These are phyloP conservation scores for Neonectria ditissima DNA, from an alignment of 2,329 filamentous ascomycete genomes.

Conservation along the genomic window DNA sequence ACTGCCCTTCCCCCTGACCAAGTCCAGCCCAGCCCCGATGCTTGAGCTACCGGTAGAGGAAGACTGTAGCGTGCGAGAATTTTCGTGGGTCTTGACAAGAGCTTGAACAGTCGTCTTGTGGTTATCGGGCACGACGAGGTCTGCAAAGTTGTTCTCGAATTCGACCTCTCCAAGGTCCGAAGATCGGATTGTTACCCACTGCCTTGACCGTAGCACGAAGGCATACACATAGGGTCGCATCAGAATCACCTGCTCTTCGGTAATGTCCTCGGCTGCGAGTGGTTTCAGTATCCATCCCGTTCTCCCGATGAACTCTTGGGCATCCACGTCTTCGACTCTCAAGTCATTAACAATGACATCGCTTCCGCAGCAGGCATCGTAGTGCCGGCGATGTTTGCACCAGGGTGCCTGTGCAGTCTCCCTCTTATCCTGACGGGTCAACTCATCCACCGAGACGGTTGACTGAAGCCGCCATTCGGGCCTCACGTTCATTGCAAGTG, in stretches of 20 bases:
- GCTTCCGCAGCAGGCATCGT: conserved; percentile 12
- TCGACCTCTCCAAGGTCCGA: conserved; percentile 12
- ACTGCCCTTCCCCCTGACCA: conserved; percentile 30
- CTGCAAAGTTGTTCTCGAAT: conserved; percentile 30
- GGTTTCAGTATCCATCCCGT: too few relatives aligned
- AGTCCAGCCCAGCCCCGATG: conserved; percentile 19
- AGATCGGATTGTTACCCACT: conserved; percentile 27
- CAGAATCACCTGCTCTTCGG: conserved; percentile 13
- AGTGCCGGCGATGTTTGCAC: conserved; percentile 2
- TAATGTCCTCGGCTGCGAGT: too few relatives aligned
- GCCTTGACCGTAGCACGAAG: conserved; percentile 23
- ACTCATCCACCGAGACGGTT: background rate
- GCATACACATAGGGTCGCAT: conserved; percentile 19
- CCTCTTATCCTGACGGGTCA: background rate
- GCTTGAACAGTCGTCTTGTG: conserved; percentile 27
- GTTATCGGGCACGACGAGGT: conserved; percentile 27
- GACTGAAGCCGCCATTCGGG: background rate
- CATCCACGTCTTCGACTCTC: too few relatives aligned
- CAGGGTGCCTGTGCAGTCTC: background rate
- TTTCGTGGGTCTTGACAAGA: conserved; percentile 34
- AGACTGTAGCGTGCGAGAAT: background rate
- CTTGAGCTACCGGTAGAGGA: background rate
- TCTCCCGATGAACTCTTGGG: too few relatives aligned
- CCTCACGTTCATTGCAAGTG: background rate
- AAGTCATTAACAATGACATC: conserved; percentile 13